Conservation (phyloP, 202 grass and related monocot genomes). For the Dendrocalamus latiflorus region DNA sequence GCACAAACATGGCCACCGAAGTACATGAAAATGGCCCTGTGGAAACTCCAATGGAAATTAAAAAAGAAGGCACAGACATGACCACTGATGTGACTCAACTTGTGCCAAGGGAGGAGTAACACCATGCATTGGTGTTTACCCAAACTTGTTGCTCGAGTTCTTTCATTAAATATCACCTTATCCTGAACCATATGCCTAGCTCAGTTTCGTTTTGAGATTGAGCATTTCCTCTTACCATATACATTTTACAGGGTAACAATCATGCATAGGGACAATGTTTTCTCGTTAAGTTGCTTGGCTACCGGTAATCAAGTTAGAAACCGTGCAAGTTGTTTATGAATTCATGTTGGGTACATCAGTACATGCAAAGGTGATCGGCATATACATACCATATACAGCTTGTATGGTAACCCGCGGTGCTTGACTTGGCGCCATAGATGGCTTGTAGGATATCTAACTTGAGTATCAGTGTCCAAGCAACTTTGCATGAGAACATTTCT, state of each 20-base stretch:
- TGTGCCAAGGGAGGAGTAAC: constrained; percentile 12
- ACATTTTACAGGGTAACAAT: not conserved
- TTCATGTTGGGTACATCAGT: not conserved
- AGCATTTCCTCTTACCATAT: not conserved
- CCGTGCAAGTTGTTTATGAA: not conserved
- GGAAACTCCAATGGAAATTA: not conserved
- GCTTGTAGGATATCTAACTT: not conserved
- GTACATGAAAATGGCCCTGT: not conserved
- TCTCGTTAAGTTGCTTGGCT: not conserved
- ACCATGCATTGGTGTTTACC: not conserved
- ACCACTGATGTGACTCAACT: not conserved
- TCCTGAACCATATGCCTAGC: not conserved
- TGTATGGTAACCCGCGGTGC: not conserved
- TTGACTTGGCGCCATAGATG: not conserved
- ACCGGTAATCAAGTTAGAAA: constrained; percentile 1
- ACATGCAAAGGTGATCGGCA: not conserved
- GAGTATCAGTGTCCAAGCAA: not conserved
- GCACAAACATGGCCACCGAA: not conserved
- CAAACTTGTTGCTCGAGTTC: not conserved
- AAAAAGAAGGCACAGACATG: not conserved
- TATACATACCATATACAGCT: not conserved
- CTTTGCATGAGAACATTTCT: constrained; percentile 1
- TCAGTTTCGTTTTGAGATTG: not conserved
- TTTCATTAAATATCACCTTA: not conserved
- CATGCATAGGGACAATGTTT: not conserved